phyloP scores from a whole-genome alignment of 106 monocot species.

The Dactylorhiza incarnata region DNA sequence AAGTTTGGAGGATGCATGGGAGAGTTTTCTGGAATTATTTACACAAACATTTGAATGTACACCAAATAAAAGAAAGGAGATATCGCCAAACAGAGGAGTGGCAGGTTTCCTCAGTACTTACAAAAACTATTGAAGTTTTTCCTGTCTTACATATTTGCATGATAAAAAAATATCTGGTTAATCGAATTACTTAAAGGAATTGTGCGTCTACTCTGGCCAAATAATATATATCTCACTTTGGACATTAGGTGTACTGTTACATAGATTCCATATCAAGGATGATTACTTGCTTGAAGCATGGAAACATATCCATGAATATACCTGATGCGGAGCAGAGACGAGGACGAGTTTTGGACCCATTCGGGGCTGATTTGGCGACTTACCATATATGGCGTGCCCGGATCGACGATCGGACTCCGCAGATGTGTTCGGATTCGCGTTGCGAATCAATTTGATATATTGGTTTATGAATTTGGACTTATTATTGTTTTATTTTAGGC shows the following conservation, averaged over 20 bases:
- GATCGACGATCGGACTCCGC: too few relatives aligned
- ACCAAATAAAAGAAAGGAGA: slow-evolving; percentile 51
- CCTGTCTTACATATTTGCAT: neutral
- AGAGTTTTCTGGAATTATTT: slow-evolving; percentile 42
- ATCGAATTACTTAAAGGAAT: neutral
- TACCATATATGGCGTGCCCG: too few relatives aligned
- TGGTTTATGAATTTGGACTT: too few relatives aligned
- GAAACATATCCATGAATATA: neutral
- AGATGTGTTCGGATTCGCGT: too few relatives aligned
- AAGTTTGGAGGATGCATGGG: slow-evolving; percentile 25
- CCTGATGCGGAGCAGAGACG: too few relatives aligned
- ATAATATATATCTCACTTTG: neutral
- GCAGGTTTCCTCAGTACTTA: slow-evolving; percentile 46
- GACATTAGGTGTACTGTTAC: neutral
- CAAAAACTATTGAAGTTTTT: neutral
- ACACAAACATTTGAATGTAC: slow-evolving; percentile 61
- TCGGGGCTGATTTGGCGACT: too few relatives aligned
- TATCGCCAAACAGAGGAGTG: slow-evolving; percentile 58
- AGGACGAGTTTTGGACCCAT: too few relatives aligned
- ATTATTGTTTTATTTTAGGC: too few relatives aligned
- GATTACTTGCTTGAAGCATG: neutral
- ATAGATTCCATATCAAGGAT: neutral
- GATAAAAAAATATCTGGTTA: neutral
- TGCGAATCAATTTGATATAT: too few relatives aligned
- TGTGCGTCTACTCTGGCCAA: neutral